Evolutionary conservation across 2,329 filamentous ascomycete genomes (phyloP).

Genomic region (Cyphellophora europaea): DNA sequence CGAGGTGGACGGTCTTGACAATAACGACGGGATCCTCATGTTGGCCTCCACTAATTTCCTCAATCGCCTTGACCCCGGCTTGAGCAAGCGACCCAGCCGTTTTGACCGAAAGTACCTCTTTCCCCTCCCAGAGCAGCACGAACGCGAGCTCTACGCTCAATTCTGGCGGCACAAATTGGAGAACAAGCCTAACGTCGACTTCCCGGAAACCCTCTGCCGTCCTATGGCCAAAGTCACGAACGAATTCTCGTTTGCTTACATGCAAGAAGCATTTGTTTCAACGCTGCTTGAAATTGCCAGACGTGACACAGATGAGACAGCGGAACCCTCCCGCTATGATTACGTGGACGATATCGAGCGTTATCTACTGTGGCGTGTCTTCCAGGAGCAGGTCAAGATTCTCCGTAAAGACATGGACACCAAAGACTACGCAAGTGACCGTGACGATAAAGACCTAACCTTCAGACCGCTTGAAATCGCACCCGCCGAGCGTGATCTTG

Average conservation of each 20-base stretch:
- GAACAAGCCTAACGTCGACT: constrained; percentile 49
- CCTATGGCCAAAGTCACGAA: constrained; percentile 55
- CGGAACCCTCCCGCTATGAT: no score
- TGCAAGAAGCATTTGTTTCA: constrained; percentile 61
- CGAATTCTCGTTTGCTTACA: constrained; percentile 60
- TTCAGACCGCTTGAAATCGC: no score
- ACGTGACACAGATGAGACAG: constrained; percentile 14
- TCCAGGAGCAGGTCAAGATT: constrained; percentile 54
- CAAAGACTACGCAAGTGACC: no score
- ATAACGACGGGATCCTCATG: constrained; percentile 64
- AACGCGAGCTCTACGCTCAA: constrained; percentile 50
- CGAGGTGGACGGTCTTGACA: constrained; percentile 60
- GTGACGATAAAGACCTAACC: no score
- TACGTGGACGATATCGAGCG: constrained; percentile 17
- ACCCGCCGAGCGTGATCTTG: no score
- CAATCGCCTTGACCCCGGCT: constrained; percentile 57
- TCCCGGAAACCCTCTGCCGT: constrained; percentile 48
- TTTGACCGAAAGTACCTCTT: constrained; percentile 62
- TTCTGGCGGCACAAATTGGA: constrained; percentile 50
- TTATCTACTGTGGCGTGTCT: constrained; percentile 47
- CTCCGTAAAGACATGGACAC: constrained; percentile 50
- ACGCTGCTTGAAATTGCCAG: constrained; percentile 51
- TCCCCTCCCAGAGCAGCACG: constrained; percentile 44
- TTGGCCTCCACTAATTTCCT: constrained; percentile 57
- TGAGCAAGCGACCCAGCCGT: constrained; percentile 54